phyloP scores from a whole-genome alignment of 2,329 filamentous ascomycete genomes.

The Diaporthe citrichinensis region DNA sequence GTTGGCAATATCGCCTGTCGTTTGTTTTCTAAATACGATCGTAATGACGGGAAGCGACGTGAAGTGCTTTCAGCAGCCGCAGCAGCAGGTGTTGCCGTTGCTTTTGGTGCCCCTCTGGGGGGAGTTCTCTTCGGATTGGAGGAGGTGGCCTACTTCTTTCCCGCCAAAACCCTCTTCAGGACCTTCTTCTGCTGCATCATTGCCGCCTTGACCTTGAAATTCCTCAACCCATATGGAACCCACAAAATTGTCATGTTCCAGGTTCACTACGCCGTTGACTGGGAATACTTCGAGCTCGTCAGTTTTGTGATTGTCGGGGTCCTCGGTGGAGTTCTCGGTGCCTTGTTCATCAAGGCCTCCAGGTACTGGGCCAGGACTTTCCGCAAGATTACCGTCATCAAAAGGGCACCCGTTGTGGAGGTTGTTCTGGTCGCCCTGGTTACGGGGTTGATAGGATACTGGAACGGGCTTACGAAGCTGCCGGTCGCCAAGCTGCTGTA shows the following conservation, averaged over 20 bases:
- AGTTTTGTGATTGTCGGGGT: constrained; percentile 90
- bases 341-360: constrained; percentile 96
- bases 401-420: constrained; percentile 86
- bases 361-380: constrained; percentile 91
- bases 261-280: constrained; percentile 90
- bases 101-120: constrained; percentile 89
- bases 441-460: constrained; percentile 89
- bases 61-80: constrained; percentile 95
- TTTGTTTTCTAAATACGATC: constrained; percentile 93
- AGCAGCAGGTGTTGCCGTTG: constrained; percentile 91
- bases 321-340: constrained; percentile 86
- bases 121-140: constrained; percentile 94
- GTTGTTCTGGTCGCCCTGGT: constrained; percentile 88
- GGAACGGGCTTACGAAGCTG: constrained; percentile 91
- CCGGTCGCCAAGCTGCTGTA: constrained; percentile 92
- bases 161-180: constrained; percentile 94
- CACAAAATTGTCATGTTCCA: constrained; percentile 98
- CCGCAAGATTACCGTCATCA: constrained; percentile 84
- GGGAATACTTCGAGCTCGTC: constrained; percentile 92
- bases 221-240: constrained; percentile 95
- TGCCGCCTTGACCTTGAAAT: constrained; percentile 91
- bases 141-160: constrained; percentile 97
- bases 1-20: constrained; percentile 96
- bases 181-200: constrained; percentile 99
- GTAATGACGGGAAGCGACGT: constrained; percentile 93